Evolutionary conservation across 768 basidiomycete genomes (phyloP), one percentile per base, ranked within the genome.

Genomic region (Udeniomyces megalosporus): DNA sequence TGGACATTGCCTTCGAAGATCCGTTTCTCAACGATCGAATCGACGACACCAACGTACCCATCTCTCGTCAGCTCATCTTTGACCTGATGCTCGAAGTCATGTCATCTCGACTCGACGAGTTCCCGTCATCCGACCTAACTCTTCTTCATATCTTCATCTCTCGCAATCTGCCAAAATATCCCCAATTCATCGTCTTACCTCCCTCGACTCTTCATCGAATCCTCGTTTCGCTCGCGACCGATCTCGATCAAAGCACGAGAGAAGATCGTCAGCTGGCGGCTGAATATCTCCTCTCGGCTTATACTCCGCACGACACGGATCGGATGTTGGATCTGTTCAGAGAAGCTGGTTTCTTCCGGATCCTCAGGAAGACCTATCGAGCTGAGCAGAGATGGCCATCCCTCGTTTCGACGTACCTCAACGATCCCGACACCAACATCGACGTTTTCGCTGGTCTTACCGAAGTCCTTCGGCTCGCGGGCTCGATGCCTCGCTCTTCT

Each of bases 1-100:
- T 99, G 65, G 95, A 99, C 72, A 82, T 91, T 63, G 90, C 88
- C 0, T 93, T 97, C 67, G 95, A 99, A 72, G 91, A 96, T 67
- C 73, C 84, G 1, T 93, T 85, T 75, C 80, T 96, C 34, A 90
- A 92, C 71, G 86, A 88, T 60, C n/a, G n/a, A n/a, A n/a, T n/a
- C 38, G 80, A 84, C 76, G 63, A 22, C 29, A 58, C 46, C 17
- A 61, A 79, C 4, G 78, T 77, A 53, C 75, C 77, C 29, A 78
- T 85, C 57, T 86, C 79, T 66, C 85, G 93, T 38, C 82, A 91
- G 45, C 78, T 85, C 61, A 83, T 96, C 66, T 77, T 92, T 69
- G 84, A 84, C 68, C 84, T 89, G 59, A 76, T 96, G 38, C 78
- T 91, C 61, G 90, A 96, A 69, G 82, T 92, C 54, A 70, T 74